phyloP scores from a whole-genome alignment of 139 green algal genomes.

The Bryopsis sp. region DNA sequence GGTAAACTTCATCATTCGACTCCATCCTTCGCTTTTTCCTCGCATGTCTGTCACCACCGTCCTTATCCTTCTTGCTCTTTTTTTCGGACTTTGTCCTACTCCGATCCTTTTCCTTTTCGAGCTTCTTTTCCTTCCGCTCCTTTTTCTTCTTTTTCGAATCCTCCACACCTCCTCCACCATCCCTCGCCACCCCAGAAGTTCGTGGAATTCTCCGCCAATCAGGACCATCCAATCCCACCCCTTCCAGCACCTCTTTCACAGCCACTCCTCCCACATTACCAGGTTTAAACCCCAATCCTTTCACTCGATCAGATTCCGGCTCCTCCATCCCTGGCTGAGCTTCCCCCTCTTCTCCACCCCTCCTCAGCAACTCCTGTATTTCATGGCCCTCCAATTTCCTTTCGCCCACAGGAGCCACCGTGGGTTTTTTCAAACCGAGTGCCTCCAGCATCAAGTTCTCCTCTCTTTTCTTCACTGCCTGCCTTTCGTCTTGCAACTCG shows the following conservation, averaged over 20 bases:
- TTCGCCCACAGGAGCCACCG: slow-evolving; percentile 5
- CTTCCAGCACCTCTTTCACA: slow-evolving; percentile 6
- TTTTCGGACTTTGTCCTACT: no score
- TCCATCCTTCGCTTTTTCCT: no score
- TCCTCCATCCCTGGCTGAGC: not conserved
- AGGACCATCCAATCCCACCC: slow-evolving; percentile 11
- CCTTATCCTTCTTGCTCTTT: no score
- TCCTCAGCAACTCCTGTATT: slow-evolving; percentile 21
- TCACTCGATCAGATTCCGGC: not conserved
- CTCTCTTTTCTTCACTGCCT: slow-evolving; percentile 22
- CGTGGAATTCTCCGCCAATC: no score
- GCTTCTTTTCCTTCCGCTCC: no score
- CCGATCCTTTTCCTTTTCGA: no score
- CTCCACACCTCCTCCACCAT: no score
- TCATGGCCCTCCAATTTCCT: slow-evolving; percentile 22
- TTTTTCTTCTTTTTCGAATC: no score
- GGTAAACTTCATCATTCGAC: no score
- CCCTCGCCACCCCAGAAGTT: no score
- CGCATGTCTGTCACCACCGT: no score
- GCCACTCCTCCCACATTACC: not conserved
- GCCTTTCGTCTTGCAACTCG: slow-evolving; percentile 22
- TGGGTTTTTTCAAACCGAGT: slow-evolving; percentile 8
- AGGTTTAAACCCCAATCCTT: slow-evolving; percentile 18
- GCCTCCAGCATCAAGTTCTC: slow-evolving; percentile 30
- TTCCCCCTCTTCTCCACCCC: not conserved